Conservation (phyloP, 345 rosid species). For the Dipteronia sinensis region DNA sequence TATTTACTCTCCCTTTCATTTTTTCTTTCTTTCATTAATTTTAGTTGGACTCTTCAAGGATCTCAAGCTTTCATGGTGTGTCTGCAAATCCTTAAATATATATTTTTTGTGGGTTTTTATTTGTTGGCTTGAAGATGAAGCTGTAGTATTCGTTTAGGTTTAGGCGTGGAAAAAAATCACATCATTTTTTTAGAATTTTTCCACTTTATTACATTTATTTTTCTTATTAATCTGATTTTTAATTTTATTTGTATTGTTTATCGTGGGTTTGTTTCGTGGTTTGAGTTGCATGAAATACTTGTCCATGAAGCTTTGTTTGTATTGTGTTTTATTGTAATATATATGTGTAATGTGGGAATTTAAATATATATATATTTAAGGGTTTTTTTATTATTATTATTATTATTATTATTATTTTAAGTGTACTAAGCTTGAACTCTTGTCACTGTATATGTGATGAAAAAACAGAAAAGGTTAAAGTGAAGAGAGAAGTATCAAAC, state of each 20-base stretch:
- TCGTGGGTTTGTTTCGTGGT: not conserved
- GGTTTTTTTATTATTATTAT: not conserved
- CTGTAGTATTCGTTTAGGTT: not conserved
- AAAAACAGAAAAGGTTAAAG: slow-evolving; percentile 9
- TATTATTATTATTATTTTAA: too few species aligned
- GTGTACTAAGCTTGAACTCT: not conserved
- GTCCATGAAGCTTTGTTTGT: too few species aligned
- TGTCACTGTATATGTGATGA: not conserved
- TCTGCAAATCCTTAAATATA: not conserved
- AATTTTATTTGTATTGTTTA: not conserved
- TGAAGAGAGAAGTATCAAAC: slow-evolving; percentile 15
- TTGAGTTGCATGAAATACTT: slow-evolving; percentile 15
- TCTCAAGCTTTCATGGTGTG: slow-evolving; percentile 12
- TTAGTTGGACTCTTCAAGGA: not conserved
- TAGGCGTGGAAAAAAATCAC: not conserved
- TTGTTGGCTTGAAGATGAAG: slow-evolving; percentile 2
- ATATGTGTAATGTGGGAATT: not conserved
- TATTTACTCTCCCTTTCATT: slow-evolving; percentile 17
- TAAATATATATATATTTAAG: not conserved
- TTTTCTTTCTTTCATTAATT: not conserved
- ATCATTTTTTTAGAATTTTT: not conserved
- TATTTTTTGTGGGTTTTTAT: not conserved
- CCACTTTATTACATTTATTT: not conserved
- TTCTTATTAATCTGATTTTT: not conserved
- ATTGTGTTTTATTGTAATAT: not conserved